phyloP scores from a whole-genome alignment of 345 rosid species.

The Microthlaspi erraticum region DNA sequence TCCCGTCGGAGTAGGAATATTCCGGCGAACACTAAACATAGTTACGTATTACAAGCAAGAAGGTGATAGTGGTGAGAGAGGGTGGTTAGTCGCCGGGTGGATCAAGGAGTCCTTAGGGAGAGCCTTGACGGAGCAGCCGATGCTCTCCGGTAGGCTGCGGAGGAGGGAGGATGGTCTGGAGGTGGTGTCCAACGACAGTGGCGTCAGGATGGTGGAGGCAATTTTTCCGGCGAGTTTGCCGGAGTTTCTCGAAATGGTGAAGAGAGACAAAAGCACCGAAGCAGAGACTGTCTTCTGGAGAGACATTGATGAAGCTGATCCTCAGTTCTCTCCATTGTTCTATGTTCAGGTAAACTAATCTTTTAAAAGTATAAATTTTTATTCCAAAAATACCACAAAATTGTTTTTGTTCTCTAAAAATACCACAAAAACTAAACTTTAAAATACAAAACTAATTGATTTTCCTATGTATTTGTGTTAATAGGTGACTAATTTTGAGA shows the following conservation, averaged over 20 bases:
- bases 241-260: constrained; percentile 56
- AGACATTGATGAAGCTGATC: constrained; percentile 67
- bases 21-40: constrained; percentile 54
- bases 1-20: constrained; percentile 48
- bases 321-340: constrained; percentile 72
- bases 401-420: too few relatives aligned
- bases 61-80: constrained; percentile 52
- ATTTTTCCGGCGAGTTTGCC: constrained; percentile 48
- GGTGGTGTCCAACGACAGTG: constrained; percentile 76
- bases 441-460: neutral
- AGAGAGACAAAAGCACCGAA: constrained; percentile 51
- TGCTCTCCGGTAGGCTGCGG: constrained; percentile 65
- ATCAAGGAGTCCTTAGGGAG: constrained; percentile 70
- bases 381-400: too few relatives aligned
- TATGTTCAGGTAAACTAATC: constrained; percentile 63
- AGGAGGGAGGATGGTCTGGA: constrained; percentile 55
- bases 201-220: constrained; percentile 70
- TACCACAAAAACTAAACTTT: too few relatives aligned
- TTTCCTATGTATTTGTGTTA: neutral
- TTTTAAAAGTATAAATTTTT: neutral
- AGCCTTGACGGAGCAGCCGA: constrained; percentile 62
- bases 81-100: constrained; percentile 74
- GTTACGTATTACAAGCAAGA: constrained; percentile 53
- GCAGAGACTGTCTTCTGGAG: constrained; percentile 72
- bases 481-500: constrained; percentile 81